Evolutionary conservation across 108 stramenopile species (phyloP).

Genomic region (Discostella stelligeroides): DNA sequence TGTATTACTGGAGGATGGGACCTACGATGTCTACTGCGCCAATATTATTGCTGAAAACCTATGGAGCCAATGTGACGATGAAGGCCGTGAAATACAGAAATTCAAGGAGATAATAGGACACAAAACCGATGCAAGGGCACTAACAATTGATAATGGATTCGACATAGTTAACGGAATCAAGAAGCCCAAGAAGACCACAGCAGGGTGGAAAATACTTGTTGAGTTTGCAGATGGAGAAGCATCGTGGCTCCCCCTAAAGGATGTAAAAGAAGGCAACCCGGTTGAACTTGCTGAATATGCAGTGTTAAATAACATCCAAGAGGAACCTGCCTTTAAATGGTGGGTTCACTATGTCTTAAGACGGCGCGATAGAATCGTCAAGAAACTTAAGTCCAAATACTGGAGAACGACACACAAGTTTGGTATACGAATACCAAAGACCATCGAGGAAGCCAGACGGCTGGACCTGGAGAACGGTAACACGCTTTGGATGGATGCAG

Average conservation of each 20-base stretch:
- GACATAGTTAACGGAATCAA: not conserved
- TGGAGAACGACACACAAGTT: conserved; percentile 47
- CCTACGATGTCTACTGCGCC: conserved; percentile 26
- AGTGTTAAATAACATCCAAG: conserved; percentile 6
- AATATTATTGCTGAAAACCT: conserved; percentile 59
- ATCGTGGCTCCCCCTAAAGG: conserved; percentile 29
- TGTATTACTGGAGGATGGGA: conserved; percentile 47
- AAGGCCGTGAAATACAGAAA: conserved; percentile 21
- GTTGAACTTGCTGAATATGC: conserved; percentile 45
- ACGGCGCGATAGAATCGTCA: conserved; percentile 32
- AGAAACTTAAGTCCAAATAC: conserved; percentile 18
- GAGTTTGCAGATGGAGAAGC: not conserved
- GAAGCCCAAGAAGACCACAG: no score
- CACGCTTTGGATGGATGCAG: conserved; percentile 8
- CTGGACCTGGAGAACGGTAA: conserved; percentile 18
- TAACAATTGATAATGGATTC: not conserved
- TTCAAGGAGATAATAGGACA: not conserved
- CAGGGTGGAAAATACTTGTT: no score
- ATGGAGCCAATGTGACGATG: conserved; percentile 36
- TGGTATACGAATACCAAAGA: conserved; percentile 42
- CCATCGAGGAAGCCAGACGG: not conserved
- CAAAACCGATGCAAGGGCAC: not conserved
- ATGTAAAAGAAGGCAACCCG: conserved; percentile 39
- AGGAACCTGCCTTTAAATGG: conserved; percentile 61
- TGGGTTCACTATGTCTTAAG: conserved; percentile 38